phyloP scores from a whole-genome alignment of 441 rosid genomes.

The Euphorbia celastroides region DNA sequence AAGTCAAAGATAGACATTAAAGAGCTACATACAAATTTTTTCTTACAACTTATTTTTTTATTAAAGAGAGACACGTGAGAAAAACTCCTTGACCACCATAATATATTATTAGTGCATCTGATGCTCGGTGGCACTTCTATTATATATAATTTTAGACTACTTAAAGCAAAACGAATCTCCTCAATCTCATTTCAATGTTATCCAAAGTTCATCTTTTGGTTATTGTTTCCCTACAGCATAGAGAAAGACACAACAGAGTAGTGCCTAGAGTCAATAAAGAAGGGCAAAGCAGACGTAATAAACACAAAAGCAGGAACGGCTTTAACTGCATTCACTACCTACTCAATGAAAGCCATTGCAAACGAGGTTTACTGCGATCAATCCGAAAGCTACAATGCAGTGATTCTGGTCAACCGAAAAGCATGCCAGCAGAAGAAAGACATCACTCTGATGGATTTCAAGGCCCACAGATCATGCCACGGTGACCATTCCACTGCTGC shows the following conservation, averaged over 20 bases:
- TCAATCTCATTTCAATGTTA: too few relatives aligned
- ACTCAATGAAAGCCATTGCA: constrained; percentile 12
- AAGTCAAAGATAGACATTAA: too few relatives aligned
- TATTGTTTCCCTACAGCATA: neutral
- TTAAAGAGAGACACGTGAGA: too few relatives aligned
- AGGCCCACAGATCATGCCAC: constrained; percentile 4
- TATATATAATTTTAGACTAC: too few relatives aligned
- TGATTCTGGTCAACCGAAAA: neutral
- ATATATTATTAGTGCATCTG: too few relatives aligned
- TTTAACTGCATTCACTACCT: neutral
- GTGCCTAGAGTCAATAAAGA: constrained; percentile 7
- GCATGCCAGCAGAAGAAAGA: constrained; percentile 3
- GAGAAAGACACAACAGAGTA: neutral
- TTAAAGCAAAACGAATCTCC: too few relatives aligned
- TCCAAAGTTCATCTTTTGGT: too few relatives aligned
- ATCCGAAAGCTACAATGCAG: constrained; percentile 3
- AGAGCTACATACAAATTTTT: too few relatives aligned
- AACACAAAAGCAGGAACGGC: constrained; percentile 3
- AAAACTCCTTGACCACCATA: too few relatives aligned
- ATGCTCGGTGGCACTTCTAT: too few relatives aligned
- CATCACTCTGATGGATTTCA: constrained; percentile 2
- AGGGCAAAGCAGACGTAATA: constrained; percentile 3
- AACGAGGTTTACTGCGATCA: constrained; percentile 10
- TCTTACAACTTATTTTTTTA: too few relatives aligned
- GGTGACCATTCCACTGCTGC: constrained; percentile 3